Evolutionary conservation across 768 basidiomycete species (phyloP), one percentile per base, ranked within the genome.

Genomic region (Gloeopeniophorella convolvens): DNA sequence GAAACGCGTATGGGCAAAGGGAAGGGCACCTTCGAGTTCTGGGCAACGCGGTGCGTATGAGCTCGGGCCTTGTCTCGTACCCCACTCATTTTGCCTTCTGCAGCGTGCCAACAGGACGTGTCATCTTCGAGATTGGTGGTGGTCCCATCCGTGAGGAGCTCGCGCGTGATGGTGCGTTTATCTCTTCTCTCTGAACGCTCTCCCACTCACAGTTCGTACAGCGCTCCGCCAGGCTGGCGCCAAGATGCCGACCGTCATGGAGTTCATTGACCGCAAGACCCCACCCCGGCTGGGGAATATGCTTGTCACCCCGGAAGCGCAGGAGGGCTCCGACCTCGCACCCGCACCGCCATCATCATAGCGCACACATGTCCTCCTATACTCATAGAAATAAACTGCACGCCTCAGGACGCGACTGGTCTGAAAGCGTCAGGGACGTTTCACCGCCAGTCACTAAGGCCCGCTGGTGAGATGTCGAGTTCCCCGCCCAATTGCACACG

Each of bases 1-100:
- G 94, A 98, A 68, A 94, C 92, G 5, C 87, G 96, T 76, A 97
- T 98, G 96, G 96, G 96, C 43, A 98, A 98, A 70, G 96, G 96
- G 51, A 99, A 99, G 67, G 96, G 96, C 39, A 80, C 87, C 0
- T 98, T 98, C 60, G 96, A 98, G 63, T 97, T 77, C 65, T 99
- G 96, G 96, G 90, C 94, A 23, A 89, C 87, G 51, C 80, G 90
- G 89, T 91, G 60, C 47, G 80, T 48, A 45, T 7, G 33, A 18
- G n/a, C 18, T 13, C 21, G 34, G 18, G 32, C 32, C 27, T n/a
- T 33, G 23, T 27, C 41, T 43, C 15, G 50, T 18, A 31, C 42
- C 23, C 15, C 9, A 24, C 18, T 27, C 46, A 50, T 45, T 18
- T 49, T 6, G 15, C 2, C n/a, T 45, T 7, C 41, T 40, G 18